A percentile compares a stretch with the other conserved stretches of the same genome.
Evolutionary conservation across 2,329 filamentous ascomycete genomes (phyloP).

Genomic region (Claviceps citrina): DNA sequence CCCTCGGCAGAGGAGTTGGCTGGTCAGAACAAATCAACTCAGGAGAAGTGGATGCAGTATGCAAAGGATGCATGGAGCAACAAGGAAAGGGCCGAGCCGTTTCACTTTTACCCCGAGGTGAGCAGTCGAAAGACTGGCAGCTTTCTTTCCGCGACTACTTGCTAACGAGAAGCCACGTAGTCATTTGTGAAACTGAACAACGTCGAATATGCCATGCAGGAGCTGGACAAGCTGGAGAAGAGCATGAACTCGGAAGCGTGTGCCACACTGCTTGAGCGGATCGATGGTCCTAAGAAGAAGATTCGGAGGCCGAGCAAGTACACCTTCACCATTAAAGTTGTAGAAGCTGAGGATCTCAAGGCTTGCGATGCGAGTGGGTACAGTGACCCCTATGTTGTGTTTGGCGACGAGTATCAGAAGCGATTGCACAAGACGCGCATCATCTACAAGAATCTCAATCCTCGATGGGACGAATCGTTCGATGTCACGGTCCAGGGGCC

Average conservation of each 20-base stretch:
- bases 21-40: conserved; percentile 59
- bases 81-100: conserved; percentile 88
- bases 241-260: conserved; percentile 85
- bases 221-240: conserved; percentile 78
- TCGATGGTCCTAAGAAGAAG: conserved; percentile 53
- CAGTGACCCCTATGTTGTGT: conserved; percentile 92
- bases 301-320: conserved; percentile 65
- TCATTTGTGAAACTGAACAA: conserved; percentile 98
- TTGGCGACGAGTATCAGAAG: conserved; percentile 96
- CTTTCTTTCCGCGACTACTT: background rate
- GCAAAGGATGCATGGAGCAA: conserved; percentile 86
- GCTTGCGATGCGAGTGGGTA: conserved; percentile 91
- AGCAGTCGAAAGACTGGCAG: conserved; percentile 12
- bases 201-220: conserved; percentile 83
- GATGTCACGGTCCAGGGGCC: conserved; percentile 88
- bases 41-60: conserved; percentile 85
- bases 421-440: conserved; percentile 87
- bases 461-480: conserved; percentile 91
- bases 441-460: conserved; percentile 78
- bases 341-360: conserved; percentile 93
- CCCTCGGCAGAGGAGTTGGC: conserved; percentile 77
- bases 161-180: conserved; percentile 31
- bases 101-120: conserved; percentile 90
- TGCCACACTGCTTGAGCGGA: conserved; percentile 61
- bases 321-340: conserved; percentile 96